A percentile compares a stretch with the other conserved stretches of the same genome.
phyloP scores from a whole-genome alignment of 1,284 basidiomycete species.

The Tetrapyrgos nigripes region DNA sequence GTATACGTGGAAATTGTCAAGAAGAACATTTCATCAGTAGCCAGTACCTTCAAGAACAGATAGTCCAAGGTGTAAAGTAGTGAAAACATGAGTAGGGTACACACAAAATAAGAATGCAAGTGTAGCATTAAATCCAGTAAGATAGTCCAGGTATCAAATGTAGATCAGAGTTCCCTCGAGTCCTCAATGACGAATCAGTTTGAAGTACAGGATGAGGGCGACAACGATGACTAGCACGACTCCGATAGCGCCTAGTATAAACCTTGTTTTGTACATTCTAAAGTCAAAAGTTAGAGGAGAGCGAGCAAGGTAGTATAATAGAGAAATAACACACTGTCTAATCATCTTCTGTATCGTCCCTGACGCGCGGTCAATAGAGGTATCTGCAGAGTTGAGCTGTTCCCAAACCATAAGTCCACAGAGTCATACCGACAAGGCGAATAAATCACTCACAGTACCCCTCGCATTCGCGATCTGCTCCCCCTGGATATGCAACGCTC shows the following conservation, averaged over 20 bases:
- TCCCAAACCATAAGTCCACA: background rate
- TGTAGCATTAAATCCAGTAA: background rate
- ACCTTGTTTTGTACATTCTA: constrained; percentile 51
- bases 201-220: constrained; percentile 50
- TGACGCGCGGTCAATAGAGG: constrained; percentile 47
- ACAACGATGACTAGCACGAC: constrained; percentile 47
- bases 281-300: background rate
- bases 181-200: constrained; percentile 28
- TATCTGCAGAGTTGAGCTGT: constrained; percentile 47
- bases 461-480: constrained; percentile 94
- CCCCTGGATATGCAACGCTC: constrained; percentile 82
- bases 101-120: background rate
- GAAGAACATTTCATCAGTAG: too few species aligned
- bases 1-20: too few species aligned
- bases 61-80: too few species aligned
- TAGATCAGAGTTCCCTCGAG: background rate
- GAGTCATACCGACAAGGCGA: too few species aligned
- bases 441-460: constrained; percentile 68
- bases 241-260: constrained; percentile 43
- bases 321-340: constrained; percentile 41
- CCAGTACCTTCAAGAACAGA: too few species aligned
- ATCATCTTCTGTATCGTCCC: constrained; percentile 55
- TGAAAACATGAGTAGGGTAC: background rate
- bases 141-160: background rate
- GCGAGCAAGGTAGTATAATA: background rate